Evolutionary conservation across 768 basidiomycete genomes (phyloP).

Genomic region (Kondoa malvinella): DNA sequence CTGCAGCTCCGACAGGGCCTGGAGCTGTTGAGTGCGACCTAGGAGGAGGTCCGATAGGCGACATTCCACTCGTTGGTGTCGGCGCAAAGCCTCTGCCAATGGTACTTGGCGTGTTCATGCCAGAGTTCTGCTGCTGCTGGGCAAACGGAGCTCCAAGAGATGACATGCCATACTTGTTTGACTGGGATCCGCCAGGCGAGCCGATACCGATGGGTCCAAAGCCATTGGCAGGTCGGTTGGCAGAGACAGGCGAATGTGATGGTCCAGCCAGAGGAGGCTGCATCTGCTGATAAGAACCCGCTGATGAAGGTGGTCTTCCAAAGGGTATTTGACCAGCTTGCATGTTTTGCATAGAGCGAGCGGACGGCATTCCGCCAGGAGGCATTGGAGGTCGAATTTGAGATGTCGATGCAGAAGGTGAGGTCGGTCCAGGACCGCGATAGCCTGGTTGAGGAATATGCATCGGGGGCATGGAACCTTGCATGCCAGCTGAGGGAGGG

Average conservation of each 20-base stretch:
- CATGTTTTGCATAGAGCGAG: neutral
- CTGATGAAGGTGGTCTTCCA: neutral
- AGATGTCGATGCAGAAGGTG: neutral
- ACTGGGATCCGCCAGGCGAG: neutral
- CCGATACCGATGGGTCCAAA: slow-evolving; percentile 3
- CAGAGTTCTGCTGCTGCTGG: neutral
- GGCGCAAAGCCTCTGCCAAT: neutral
- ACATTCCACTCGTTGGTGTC: neutral
- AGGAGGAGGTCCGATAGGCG: slow-evolving; percentile 1
- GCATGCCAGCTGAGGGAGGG: neutral
- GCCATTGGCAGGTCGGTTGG: neutral
- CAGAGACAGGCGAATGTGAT: neutral
- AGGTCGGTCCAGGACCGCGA: neutral
- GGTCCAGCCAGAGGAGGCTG: neutral
- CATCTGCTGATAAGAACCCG: neutral
- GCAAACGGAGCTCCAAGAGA: neutral
- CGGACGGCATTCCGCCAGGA: neutral
- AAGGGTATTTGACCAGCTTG: neutral
- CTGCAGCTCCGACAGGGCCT: neutral
- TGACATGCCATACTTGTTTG: neutral
- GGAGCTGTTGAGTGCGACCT: neutral
- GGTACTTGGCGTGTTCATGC: neutral
- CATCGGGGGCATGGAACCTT: neutral
- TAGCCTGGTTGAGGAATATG: neutral
- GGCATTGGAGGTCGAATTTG: neutral